Evolutionary conservation across 108 stramenopile genomes (phyloP).

Genomic region (Discostella pseudostelligera): DNA sequence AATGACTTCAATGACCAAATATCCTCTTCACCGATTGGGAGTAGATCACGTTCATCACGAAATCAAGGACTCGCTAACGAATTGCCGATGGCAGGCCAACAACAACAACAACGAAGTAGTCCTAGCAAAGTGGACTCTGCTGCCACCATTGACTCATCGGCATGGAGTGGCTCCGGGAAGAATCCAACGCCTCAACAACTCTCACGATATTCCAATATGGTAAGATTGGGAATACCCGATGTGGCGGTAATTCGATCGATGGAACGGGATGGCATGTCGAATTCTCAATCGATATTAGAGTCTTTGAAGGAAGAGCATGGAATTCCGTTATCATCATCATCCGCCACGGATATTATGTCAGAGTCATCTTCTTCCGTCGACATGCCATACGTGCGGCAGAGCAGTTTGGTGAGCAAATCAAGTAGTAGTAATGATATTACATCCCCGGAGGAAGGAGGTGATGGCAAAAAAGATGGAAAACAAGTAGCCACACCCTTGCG

Average conservation of each 20-base stretch:
- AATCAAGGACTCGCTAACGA: no score
- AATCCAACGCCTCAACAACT: conserved; percentile 26
- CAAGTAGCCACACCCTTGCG: background rate
- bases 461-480: background rate
- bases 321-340: background rate
- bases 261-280: conserved; percentile 36
- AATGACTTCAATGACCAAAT: no score
- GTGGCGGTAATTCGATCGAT: conserved; percentile 37
- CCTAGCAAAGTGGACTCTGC: background rate
- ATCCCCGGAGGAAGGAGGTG: background rate
- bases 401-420: background rate
- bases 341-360: background rate
- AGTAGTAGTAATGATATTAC: background rate
- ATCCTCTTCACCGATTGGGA: no score
- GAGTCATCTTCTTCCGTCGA: background rate
- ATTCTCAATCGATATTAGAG: background rate
- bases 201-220: conserved; percentile 39
- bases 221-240: conserved; percentile 42
- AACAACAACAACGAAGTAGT: background rate
- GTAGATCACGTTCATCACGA: no score
- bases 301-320: conserved; percentile 15
- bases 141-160: conserved; percentile 11
- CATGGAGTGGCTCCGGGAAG: conserved; percentile 6
- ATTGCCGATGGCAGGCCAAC: no score
- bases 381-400: background rate